phyloP scores from a whole-genome alignment of 106 monocot genomes.

The Posidonia australis region DNA sequence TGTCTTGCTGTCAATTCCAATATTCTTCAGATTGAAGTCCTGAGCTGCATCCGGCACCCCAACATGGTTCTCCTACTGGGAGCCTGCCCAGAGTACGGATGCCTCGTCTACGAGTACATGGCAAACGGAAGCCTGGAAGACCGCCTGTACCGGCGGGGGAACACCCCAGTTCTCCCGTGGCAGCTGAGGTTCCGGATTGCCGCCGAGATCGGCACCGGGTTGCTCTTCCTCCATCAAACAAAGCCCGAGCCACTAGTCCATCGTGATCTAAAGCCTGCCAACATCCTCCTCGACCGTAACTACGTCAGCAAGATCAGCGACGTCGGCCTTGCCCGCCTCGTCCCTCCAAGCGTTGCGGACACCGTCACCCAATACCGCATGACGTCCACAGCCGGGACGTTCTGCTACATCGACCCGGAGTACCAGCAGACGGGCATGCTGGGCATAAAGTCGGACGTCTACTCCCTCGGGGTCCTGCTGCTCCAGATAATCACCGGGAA shows the following conservation, averaged over 20 bases:
- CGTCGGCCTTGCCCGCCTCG: slow-evolving; percentile 50
- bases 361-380: slow-evolving; percentile 46
- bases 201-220: slow-evolving; percentile 47
- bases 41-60: slow-evolving; percentile 74
- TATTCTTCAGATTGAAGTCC: slow-evolving; percentile 42
- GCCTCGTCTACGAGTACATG: slow-evolving; percentile 77
- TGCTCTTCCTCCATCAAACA: slow-evolving; percentile 62
- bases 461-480: slow-evolving; percentile 55
- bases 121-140: slow-evolving; percentile 62
- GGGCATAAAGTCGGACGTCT: slow-evolving; percentile 56
- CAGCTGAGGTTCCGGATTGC: slow-evolving; percentile 58
- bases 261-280: slow-evolving; percentile 57
- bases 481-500: slow-evolving; percentile 50
- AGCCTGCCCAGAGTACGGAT: slow-evolving; percentile 64
- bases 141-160: slow-evolving; percentile 30
- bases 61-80: slow-evolving; percentile 67
- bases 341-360: slow-evolving; percentile 44
- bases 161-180: slow-evolving; percentile 46
- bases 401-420: slow-evolving; percentile 76
- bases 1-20: too few relatives aligned
- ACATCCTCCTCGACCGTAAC: slow-evolving; percentile 59
- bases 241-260: slow-evolving; percentile 63
- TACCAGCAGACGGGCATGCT: slow-evolving; percentile 68
- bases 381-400: slow-evolving; percentile 61
- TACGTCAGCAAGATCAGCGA: slow-evolving; percentile 62